phyloP scores from a whole-genome alignment of 2,329 filamentous ascomycete genomes.

The Grosmannia huntii region DNA sequence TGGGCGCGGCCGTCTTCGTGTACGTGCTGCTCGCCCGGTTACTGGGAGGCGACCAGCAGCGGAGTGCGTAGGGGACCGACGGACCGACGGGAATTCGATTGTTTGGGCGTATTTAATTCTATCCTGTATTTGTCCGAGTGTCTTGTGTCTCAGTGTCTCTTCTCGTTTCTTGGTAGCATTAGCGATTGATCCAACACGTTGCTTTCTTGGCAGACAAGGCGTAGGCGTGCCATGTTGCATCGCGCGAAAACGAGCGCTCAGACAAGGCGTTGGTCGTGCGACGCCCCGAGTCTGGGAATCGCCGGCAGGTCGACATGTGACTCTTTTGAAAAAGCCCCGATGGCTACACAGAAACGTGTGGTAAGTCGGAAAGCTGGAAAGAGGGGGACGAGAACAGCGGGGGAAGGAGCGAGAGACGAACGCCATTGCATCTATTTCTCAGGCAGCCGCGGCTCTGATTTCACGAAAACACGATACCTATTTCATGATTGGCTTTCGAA shows the following conservation, averaged over 20 bases:
- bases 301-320: neutral
- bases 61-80: neutral
- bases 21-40: conserved; percentile 76
- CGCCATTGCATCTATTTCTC: no score
- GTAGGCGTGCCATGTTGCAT: neutral
- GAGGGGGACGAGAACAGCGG: neutral
- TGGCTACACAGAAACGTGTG: neutral
- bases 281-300: neutral
- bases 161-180: neutral
- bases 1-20: conserved; percentile 56
- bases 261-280: neutral
- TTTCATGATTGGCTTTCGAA: neutral
- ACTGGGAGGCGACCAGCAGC: conserved; percentile 30
- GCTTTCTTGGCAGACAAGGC: neutral
- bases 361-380: neutral
- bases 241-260: neutral
- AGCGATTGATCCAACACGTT: neutral
- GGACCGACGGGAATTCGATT: neutral
- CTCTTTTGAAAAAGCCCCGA: neutral
- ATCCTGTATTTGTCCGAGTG: neutral
- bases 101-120: neutral
- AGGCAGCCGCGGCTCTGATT: neutral
- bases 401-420: no score
- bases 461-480: neutral
- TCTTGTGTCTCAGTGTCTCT: neutral